Base-by-base conservation (phyloP, 2,329 filamentous ascomycete species). In the Neoscytalidium dimidiatum region DNA sequence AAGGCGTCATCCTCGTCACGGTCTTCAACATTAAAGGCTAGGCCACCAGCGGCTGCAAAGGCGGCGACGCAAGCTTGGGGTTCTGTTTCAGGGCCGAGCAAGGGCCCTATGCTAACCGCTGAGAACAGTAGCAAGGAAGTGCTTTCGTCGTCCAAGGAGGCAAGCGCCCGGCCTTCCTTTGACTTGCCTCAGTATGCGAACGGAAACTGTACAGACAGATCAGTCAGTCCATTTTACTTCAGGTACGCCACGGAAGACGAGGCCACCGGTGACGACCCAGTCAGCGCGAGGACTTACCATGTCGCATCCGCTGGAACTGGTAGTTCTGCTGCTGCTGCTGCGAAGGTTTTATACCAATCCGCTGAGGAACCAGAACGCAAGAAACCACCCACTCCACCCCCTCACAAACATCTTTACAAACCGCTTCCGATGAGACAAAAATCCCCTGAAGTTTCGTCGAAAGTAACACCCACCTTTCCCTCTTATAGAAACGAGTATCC, bases 11-110 rank as follows among this genome's bases (percentile, higher is more conserved):
- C 82, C 63, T 78, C 81, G 51, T 80, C 78, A 67, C 80, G 85
- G 71, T 72, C 78, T 2, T 76, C 73, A 21, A 80, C 78, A 21
- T 72, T 81, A 61, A 80, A 76, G 53, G 78, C 80, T 33, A 73
- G 78, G 41, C 82, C 81, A n/a, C 81, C 83, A 41, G 84, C 85
- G 65, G 86, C 87, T 21, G 85, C 87, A 19, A 87, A 85, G 70
- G 87, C 87, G 3, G 87, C 87, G 2, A 86, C 86, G 3, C 80
- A 88, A 66, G 86, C 86, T n/a, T 90, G 87, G 86, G 72, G 72
- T 70, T 80, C 67, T 74, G 78, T 71, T 11, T 53, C 57, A 9
- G 31, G 52, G 6, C 44, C 26, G 4, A 51, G 41, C 17, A 52
- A 72, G 69, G 53, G 67, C 56, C 66, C 28, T 69, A 69, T 60